A percentile compares a stretch with the other conserved stretches of the same genome.
phyloP scores from a whole-genome alignment of 2,329 filamentous ascomycete genomes.

The Cytospora paraplurivora region DNA sequence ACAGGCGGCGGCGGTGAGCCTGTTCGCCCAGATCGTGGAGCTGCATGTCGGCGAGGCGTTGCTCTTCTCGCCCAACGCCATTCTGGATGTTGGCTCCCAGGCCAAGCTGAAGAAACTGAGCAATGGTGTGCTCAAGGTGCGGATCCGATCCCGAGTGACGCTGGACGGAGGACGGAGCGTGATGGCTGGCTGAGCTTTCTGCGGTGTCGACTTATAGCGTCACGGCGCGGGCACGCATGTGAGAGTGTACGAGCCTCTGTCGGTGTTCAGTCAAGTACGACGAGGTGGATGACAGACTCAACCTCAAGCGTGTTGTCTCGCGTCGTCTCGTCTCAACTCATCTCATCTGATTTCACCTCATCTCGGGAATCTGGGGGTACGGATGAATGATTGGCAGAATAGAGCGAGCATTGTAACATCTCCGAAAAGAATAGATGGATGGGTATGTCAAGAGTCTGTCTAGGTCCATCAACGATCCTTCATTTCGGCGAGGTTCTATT shows the following conservation, averaged over 20 bases:
- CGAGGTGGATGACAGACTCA: neutral
- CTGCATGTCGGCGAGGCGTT: constrained; percentile 49
- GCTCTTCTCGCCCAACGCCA: constrained; percentile 49
- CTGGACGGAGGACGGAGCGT: constrained; percentile 49
- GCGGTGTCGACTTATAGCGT: neutral
- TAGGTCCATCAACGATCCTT: no score
- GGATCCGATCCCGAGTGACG: constrained; percentile 46
- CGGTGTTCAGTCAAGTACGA: neutral
- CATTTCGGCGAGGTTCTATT: no score
- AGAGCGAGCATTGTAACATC: neutral
- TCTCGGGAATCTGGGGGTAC: neutral
- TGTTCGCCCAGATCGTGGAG: constrained; percentile 47
- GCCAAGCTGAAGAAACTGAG: constrained; percentile 37
- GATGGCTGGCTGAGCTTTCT: constrained; percentile 42
- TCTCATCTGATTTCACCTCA: neutral
- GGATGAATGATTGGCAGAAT: neutral
- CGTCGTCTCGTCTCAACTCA: neutral
- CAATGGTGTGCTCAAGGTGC: constrained; percentile 44
- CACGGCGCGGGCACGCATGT: neutral
- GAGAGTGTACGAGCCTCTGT: neutral
- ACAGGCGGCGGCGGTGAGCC: constrained; percentile 32
- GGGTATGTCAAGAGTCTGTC: no score
- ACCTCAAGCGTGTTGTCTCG: neutral
- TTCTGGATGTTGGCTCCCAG: constrained; percentile 36
- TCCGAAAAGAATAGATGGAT: neutral